Conservation (phyloP, 352 stramenopile species). For the Globisporangium acanthophoron region DNA sequence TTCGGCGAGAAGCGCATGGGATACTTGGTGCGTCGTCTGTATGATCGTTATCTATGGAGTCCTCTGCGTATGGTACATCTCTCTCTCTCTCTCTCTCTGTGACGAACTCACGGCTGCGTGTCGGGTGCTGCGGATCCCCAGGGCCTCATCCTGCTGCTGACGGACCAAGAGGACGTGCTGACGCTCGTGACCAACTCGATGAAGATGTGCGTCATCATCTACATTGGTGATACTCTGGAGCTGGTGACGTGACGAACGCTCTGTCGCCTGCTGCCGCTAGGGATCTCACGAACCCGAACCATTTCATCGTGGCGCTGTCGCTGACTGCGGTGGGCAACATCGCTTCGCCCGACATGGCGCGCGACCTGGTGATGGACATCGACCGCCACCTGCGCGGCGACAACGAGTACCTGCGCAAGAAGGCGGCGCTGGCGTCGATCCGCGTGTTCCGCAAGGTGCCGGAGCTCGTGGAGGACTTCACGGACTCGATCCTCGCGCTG, state of each 20-base stretch:
- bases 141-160: conserved; percentile 96
- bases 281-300: conserved; percentile 92
- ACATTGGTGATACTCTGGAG: background rate
- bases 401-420: conserved; percentile 97
- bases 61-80: too few relatives aligned
- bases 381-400: conserved; percentile 91
- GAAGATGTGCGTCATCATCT: conserved; percentile 83
- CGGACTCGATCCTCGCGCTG: conserved; percentile 93
- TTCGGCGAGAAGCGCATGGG: conserved; percentile 99
- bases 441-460: conserved; percentile 93
- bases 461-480: conserved; percentile 98
- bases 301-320: conserved; percentile 95
- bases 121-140: conserved; percentile 10
- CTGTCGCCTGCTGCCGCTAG: conserved; percentile 21
- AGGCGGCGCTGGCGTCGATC: conserved; percentile 93
- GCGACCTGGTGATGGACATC: conserved; percentile 98
- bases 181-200: conserved; percentile 99
- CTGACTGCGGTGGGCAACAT: conserved; percentile 98
- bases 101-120: background rate
- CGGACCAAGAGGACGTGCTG: conserved; percentile 98
- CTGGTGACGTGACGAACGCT: background rate
- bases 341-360: conserved; percentile 93
- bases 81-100: too few relatives aligned
- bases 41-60: too few relatives aligned
- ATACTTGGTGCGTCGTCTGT: conserved; percentile 79